These are phyloP conservation scores for Heracleum sosnowskyi DNA, from an alignment of 129 eudicot genomes.

Conservation along the genomic window DNA sequence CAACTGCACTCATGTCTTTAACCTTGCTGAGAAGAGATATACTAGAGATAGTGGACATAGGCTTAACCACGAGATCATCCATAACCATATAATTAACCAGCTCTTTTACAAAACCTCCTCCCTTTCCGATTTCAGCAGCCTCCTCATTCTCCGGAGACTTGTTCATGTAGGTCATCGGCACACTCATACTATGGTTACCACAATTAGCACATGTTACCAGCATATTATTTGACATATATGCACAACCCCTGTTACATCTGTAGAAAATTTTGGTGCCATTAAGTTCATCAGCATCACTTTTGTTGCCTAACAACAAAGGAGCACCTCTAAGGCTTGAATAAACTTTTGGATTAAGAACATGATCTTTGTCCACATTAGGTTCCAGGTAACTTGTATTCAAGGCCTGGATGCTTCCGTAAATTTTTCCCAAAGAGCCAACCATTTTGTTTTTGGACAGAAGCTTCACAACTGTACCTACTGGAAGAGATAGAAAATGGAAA, in stretches of 20 bases:
- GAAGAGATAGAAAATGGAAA: slow-evolving; percentile 8
- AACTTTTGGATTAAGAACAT: neutral
- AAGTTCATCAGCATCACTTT: neutral
- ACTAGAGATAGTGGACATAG: neutral
- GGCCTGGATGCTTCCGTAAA: neutral
- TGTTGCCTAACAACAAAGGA: neutral
- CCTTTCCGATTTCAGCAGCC: neutral
- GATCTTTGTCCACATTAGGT: neutral
- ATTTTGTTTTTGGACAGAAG: neutral
- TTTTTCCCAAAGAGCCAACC: neutral
- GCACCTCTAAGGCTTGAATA: neutral
- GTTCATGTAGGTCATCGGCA: neutral
- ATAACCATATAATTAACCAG: neutral
- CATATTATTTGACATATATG: neutral
- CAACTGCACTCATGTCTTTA: neutral
- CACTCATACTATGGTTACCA: neutral
- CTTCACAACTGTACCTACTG: neutral
- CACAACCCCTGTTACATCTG: neutral
- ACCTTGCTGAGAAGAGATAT: neutral
- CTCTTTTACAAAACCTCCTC: neutral
- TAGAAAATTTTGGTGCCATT: neutral
- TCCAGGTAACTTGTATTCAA: neutral
- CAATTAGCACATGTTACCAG: neutral
- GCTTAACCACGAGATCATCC: neutral
- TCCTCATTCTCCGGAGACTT: neutral